These are phyloP conservation scores for Candida sp. DNA, from an alignment of 1,139 yeast species.

Conservation along the genomic window DNA sequence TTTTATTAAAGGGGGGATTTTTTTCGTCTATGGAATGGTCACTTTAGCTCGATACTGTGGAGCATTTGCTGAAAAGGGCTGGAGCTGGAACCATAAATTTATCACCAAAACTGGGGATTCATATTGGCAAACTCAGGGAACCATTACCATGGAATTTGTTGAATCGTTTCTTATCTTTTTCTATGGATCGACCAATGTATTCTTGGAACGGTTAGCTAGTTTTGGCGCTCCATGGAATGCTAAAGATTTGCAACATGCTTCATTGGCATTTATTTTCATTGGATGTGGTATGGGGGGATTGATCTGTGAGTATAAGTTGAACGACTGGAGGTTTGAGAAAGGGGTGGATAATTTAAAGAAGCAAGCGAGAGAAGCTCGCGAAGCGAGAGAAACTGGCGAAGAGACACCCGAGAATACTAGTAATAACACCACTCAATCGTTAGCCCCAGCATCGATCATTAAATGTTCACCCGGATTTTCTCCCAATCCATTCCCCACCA, in stretches of 20 bases:
- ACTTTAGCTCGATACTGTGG: conserved; percentile 87
- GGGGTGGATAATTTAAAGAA: conserved; percentile 23
- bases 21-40: conserved; percentile 69
- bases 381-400: neutral
- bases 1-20: conserved; percentile 94
- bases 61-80: conserved; percentile 67
- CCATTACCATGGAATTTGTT: conserved; percentile 78
- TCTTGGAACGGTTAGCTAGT: conserved; percentile 73
- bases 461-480: conserved; percentile 70
- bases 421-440: neutral
- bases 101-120: conserved; percentile 13
- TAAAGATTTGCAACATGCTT: conserved; percentile 91
- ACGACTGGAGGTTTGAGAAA: conserved; percentile 43
- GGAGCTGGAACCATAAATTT: conserved; percentile 84
- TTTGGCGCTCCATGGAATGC: conserved; percentile 84
- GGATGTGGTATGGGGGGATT: conserved; percentile 95
- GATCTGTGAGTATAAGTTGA: conserved; percentile 61
- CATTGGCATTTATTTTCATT: conserved; percentile 91
- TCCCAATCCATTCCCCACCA: conserved; percentile 90
- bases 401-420: neutral
- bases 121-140: conserved; percentile 48
- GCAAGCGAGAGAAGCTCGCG: neutral
- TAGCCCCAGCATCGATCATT: conserved; percentile 1
- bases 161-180: conserved; percentile 78
- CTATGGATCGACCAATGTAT: conserved; percentile 85